Evolutionary conservation across 208 protist species (phyloP).

Genomic region (Crithidia mellificae): DNA sequence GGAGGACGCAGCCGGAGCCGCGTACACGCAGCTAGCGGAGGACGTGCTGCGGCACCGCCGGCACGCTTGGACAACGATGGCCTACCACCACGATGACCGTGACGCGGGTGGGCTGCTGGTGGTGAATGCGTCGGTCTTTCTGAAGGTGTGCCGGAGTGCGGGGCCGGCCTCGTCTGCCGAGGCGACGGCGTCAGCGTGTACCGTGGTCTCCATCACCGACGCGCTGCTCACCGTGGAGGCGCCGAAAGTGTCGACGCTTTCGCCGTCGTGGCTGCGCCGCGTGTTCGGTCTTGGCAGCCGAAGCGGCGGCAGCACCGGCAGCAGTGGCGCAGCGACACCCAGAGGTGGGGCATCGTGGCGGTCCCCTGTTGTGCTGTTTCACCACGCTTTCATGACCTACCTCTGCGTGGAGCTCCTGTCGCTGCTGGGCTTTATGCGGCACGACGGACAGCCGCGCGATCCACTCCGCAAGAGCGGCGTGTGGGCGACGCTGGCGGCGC

Average conservation of each 20-base stretch:
- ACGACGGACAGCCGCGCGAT: neutral
- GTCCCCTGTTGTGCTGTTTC: slow-evolving; percentile 15
- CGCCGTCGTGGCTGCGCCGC: slow-evolving; percentile 24
- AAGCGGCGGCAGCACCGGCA: neutral
- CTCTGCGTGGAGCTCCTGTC: slow-evolving; percentile 41
- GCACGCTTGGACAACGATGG: slow-evolving; percentile 36
- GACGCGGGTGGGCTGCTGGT: slow-evolving; percentile 48
- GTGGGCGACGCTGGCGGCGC: slow-evolving; percentile 3
- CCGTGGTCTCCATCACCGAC: slow-evolving; percentile 74
- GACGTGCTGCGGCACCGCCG: slow-evolving; percentile 69
- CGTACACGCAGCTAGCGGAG: slow-evolving; percentile 64
- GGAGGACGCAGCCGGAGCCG: slow-evolving; percentile 43
- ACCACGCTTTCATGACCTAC: slow-evolving; percentile 40
- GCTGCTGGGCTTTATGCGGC: slow-evolving; percentile 18
- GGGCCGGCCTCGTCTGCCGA: no score
- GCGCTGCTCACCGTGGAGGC: slow-evolving; percentile 75
- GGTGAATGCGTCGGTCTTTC: slow-evolving; percentile 78
- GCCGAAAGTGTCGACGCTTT: slow-evolving; percentile 10
- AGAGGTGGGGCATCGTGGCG: slow-evolving; percentile 14
- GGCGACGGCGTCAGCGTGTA: no score
- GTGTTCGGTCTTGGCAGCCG: slow-evolving; percentile 10
- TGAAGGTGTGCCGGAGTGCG: slow-evolving; percentile 80
- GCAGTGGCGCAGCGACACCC: neutral
- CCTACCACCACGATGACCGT: slow-evolving; percentile 52
- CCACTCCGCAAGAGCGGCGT: neutral